Base-by-base conservation (phyloP, 2,329 filamentous ascomycete species). In the Epicoccum sorghinum region DNA sequence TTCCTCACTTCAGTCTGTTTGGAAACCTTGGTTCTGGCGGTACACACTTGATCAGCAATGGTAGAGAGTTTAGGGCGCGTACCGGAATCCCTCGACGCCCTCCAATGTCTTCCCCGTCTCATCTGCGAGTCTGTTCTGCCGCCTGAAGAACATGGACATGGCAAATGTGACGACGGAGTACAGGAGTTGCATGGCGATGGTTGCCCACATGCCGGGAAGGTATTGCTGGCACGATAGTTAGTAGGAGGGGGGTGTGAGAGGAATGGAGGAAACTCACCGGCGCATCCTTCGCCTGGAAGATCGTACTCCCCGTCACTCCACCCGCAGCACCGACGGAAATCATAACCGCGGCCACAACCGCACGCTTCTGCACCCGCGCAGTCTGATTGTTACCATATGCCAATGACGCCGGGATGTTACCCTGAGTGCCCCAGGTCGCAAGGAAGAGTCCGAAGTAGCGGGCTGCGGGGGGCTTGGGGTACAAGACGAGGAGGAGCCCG, bases 361-460 rank as follows among this genome's bases (percentile, higher is more conserved):
- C 69, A 24, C 67, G 61, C 50, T 69, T 73, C 54, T 68, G 64
- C 3, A 70, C 53, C 23, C 56, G 61, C 2, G 70, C 65, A 4
- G 68, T 70, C 47, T 73, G 68, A 32, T 71, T 72, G 24, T 72
- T 64, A 0, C 65, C 69, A 40, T 68, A 68, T 9, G 62, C 64
- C 38, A 68, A 30, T 3, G 57, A 60, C 2, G 54, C 62, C 4
- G 64, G 66, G 7, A 65, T 35, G 23, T 66, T 64, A 9, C 51
- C 59, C 37, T 61, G 56, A 3, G 52, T 59, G 1, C 64, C 62
- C 49, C 63, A 68, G 0, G 60, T 63, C 8, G 64, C 65, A 23
- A 69, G 52, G 35, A 66, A 69, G 1, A 67, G 25, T 3, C 66
- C 66, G 41, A 69, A 66, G 29, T 69, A 69, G 12, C 66, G 52